phyloP scores from a whole-genome alignment of 2,329 filamentous ascomycete genomes.

The Colletotrichum sp. region DNA sequence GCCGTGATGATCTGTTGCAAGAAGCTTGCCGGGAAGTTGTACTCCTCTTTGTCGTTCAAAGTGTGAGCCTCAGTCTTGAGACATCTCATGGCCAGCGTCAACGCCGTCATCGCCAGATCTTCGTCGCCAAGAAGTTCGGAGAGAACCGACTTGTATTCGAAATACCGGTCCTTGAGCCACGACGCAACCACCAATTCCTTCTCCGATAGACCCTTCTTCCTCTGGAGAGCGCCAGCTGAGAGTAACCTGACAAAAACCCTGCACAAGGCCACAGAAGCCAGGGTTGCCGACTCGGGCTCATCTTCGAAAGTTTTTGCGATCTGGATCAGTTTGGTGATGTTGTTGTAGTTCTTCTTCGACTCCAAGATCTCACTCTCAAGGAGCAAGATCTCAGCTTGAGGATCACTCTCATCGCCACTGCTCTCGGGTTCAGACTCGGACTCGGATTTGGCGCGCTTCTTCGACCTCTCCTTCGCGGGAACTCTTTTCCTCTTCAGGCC shows the following conservation, averaged over 20 bases:
- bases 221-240: slow-evolving; percentile 72
- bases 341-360: slow-evolving; percentile 91
- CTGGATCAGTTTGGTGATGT: slow-evolving; percentile 76
- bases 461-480: slow-evolving; percentile 43
- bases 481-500: slow-evolving; percentile 59
- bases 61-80: slow-evolving; percentile 79
- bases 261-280: slow-evolving; percentile 82
- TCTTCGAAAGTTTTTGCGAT: slow-evolving; percentile 52
- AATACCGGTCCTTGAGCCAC: slow-evolving; percentile 80
- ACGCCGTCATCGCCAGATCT: slow-evolving; percentile 69
- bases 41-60: slow-evolving; percentile 64
- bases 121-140: slow-evolving; percentile 66
- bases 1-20: slow-evolving; percentile 69
- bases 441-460: slow-evolving; percentile 58
- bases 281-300: slow-evolving; percentile 61
- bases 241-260: slow-evolving; percentile 85
- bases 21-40: slow-evolving; percentile 72
- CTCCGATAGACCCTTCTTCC: slow-evolving; percentile 69
- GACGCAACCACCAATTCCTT: slow-evolving; percentile 76
- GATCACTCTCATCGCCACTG: slow-evolving; percentile 51
- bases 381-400: slow-evolving; percentile 70
- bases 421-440: slow-evolving; percentile 29
- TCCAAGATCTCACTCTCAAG: slow-evolving; percentile 84
- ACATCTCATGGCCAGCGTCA: slow-evolving; percentile 83
- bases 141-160: slow-evolving; percentile 72